Evolutionary conservation across 192 early-diverging fungal species (phyloP).

Genomic region (Jimgerdemannia lactiflua): DNA sequence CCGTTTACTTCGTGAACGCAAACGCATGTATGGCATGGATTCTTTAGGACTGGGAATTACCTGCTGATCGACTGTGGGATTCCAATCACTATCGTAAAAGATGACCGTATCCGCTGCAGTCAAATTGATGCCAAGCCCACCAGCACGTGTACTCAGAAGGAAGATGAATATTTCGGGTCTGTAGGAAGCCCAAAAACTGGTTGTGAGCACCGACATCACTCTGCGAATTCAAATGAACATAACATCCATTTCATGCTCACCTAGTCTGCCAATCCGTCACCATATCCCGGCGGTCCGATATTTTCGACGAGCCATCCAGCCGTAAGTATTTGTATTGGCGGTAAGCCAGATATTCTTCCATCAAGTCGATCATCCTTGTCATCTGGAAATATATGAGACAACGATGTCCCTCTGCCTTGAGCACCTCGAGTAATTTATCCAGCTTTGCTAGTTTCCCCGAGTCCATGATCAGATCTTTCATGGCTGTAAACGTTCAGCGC

Average conservation of each 20-base stretch:
- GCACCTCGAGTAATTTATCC: conserved; percentile 64
- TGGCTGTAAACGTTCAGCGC: conserved; percentile 25
- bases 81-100: conserved; percentile 89
- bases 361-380: conserved; percentile 85
- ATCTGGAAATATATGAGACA: conserved; percentile 88
- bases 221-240: not conserved
- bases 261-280: conserved; percentile 92
- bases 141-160: conserved; percentile 79
- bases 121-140: conserved; percentile 88
- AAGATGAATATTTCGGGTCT: conserved; percentile 84
- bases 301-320: conserved; percentile 85
- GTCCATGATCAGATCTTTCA: conserved; percentile 75
- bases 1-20: not conserved
- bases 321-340: conserved; percentile 87
- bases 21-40: not conserved
- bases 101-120: conserved; percentile 89
- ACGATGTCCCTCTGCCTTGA: conserved; percentile 78
- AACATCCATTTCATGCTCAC: conserved; percentile 7
- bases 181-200: not conserved
- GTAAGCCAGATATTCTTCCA: conserved; percentile 85
- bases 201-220: not conserved
- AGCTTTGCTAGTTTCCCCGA: conserved; percentile 76
- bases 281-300: conserved; percentile 85
- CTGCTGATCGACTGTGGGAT: conserved; percentile 89
- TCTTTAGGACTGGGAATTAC: conserved; percentile 1